Evolutionary conservation across 2,329 filamentous ascomycete genomes (phyloP).

Genomic region (Claviceps sp.): DNA sequence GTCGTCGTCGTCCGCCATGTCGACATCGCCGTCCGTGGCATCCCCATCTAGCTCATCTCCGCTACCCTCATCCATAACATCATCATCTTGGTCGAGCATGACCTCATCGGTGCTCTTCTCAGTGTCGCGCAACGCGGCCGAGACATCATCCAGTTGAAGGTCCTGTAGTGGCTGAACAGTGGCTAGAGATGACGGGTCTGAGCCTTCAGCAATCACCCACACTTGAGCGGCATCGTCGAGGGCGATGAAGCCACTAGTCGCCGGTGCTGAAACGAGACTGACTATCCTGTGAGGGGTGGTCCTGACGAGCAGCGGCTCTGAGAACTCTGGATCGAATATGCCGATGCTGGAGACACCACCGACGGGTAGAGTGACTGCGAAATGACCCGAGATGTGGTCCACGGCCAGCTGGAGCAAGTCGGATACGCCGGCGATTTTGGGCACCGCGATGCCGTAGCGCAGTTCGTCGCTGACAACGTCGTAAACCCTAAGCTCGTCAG

Average conservation of each 20-base stretch:
- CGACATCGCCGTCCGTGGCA: slow-evolving; percentile 24
- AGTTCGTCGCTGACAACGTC: slow-evolving; percentile 71
- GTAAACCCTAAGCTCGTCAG: slow-evolving; percentile 63
- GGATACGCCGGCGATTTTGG: slow-evolving; percentile 23
- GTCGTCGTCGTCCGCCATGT: slow-evolving; percentile 28
- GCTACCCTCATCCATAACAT: slow-evolving; percentile 25
- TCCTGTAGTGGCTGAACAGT: slow-evolving; percentile 43
- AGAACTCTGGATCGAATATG: slow-evolving; percentile 51
- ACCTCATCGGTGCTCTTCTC: slow-evolving; percentile 16
- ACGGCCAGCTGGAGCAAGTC: slow-evolving; percentile 56
- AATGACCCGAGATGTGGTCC: slow-evolving; percentile 50
- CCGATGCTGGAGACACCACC: slow-evolving; percentile 41
- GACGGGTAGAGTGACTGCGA: slow-evolving; percentile 46
- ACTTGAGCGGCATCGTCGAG: slow-evolving; percentile 67
- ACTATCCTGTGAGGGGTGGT: slow-evolving; percentile 46
- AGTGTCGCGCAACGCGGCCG: slow-evolving; percentile 16
- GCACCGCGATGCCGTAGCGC: slow-evolving; percentile 50
- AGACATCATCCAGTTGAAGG: slow-evolving; percentile 31
- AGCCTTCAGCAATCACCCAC: slow-evolving; percentile 46
- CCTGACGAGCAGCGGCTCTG: slow-evolving; percentile 45
- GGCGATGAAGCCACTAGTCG: slow-evolving; percentile 58
- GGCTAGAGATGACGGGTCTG: slow-evolving; percentile 36
- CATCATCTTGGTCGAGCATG: slow-evolving; percentile 23
- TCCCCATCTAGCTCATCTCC: slow-evolving; percentile 26
- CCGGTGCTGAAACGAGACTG: slow-evolving; percentile 50